These are phyloP conservation scores for Barnettozyma sp. DNA, from an alignment of 805 yeast genomes.

Conservation along the genomic window DNA sequence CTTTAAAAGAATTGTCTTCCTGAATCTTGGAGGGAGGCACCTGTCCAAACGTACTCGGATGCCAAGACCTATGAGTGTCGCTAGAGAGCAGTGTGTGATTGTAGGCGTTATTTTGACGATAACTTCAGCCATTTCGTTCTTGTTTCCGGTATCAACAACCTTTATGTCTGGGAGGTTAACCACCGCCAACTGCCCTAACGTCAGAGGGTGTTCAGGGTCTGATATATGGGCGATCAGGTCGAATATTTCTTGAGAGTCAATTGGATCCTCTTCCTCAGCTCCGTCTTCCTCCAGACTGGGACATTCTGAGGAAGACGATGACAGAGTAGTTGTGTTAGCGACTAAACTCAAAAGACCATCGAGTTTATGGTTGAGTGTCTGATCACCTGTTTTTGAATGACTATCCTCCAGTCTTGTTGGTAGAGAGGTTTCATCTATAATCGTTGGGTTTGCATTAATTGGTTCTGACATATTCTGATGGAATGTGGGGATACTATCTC, in stretches of 20 bases:
- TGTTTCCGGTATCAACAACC: conserved; percentile 52
- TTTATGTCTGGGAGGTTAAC: conserved; percentile 78
- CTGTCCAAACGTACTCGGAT: conserved; percentile 88
- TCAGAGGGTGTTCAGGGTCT: conserved; percentile 96
- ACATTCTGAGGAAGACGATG: conserved; percentile 4
- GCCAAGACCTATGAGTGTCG: conserved; percentile 92
- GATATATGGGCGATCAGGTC: conserved; percentile 81
- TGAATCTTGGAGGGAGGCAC: conserved; percentile 75
- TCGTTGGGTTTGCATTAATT: conserved; percentile 86
- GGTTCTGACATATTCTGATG: conserved; percentile 56
- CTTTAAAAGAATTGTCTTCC: conserved; percentile 73
- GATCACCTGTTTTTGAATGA: conserved; percentile 11
- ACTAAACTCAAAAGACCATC: conserved; percentile 13
- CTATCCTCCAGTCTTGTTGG: conserved; percentile 53
- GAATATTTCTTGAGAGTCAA: conserved; percentile 86
- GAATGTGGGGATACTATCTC: no score
- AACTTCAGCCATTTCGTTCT: conserved; percentile 60
- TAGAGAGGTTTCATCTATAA: conserved; percentile 65
- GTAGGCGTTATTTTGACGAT: conserved; percentile 89
- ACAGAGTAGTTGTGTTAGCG: neutral
- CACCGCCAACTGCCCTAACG: conserved; percentile 90
- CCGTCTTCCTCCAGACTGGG: conserved; percentile 20
- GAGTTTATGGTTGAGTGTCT: conserved; percentile 15
- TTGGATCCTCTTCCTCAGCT: conserved; percentile 43
- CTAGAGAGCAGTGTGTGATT: conserved; percentile 93